Percentiles rank a stretch among this genome's conserved stretches.
Evolutionary conservation across 148 eudicot species (phyloP).

Genomic region (Rhododendron ferrugineum): DNA sequence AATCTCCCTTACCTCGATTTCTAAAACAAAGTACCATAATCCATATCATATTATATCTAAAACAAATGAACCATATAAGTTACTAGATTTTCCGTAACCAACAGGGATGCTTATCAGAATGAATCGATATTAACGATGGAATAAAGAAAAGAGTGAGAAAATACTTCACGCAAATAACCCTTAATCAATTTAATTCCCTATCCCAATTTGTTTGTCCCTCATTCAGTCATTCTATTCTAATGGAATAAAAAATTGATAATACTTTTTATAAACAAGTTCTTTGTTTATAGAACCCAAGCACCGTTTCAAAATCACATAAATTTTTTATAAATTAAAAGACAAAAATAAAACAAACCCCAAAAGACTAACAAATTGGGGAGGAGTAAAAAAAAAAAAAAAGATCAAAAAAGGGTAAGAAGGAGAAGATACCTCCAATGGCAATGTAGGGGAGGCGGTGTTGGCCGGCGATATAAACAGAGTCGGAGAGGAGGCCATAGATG

Average conservation of each 20-base stretch:
- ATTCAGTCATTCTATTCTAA: too few relatives aligned
- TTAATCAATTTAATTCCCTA: too few relatives aligned
- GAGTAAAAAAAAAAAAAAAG: not conserved
- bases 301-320: too few relatives aligned
- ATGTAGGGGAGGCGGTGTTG: slow-evolving; percentile 91
- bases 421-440: slow-evolving; percentile 71
- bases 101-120: not conserved
- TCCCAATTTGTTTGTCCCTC: too few relatives aligned
- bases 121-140: not conserved
- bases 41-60: not conserved
- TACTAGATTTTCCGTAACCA: not conserved
- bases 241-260: too few relatives aligned
- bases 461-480: slow-evolving; percentile 54
- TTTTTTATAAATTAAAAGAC: too few relatives aligned
- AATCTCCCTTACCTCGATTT: not conserved
- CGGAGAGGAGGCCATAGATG: slow-evolving; percentile 75
- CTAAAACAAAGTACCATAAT: not conserved
- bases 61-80: too few relatives aligned
- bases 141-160: not conserved
- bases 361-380: too few relatives aligned
- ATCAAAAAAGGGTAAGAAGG: not conserved
- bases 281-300: too few relatives aligned
- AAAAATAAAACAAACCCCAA: too few relatives aligned
- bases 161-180: not conserved
- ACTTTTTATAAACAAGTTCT: too few relatives aligned